Conservation (phyloP, 345 rosid genomes). For the Chamaenerion angustifolium region DNA sequence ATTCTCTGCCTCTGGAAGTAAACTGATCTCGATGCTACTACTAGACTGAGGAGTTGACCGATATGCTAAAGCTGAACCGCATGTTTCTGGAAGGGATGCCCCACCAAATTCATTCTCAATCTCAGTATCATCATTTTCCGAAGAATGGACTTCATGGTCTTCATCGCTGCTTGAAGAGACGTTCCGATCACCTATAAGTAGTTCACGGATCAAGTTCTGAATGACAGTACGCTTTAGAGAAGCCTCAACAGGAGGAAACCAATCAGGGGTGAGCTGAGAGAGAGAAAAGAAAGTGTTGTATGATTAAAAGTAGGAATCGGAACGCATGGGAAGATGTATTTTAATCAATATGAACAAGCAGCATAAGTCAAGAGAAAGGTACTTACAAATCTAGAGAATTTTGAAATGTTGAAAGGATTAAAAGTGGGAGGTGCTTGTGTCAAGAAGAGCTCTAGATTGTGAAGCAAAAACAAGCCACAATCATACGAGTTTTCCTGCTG, state of each 20-base stretch:
- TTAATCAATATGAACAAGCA: neutral
- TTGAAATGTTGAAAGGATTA: conserved; percentile 58
- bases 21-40: conserved; percentile 62
- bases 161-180: conserved; percentile 25
- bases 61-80: conserved; percentile 25
- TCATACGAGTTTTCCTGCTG: conserved; percentile 97
- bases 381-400: conserved; percentile 76
- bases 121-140: conserved; percentile 21
- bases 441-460: conserved; percentile 85
- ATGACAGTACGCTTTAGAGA: conserved; percentile 83
- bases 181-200: conserved; percentile 41
- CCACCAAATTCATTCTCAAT: conserved; percentile 22
- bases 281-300: neutral
- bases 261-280: conserved; percentile 59
- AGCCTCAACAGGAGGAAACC: conserved; percentile 90
- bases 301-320: no score
- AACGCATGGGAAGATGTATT: no score
- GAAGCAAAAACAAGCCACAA: conserved; percentile 92
- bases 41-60: conserved; percentile 29
- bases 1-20: conserved; percentile 45
- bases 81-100: conserved; percentile 30
- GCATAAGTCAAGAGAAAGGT: neutral
- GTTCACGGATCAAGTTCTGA: conserved; percentile 61
- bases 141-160: conserved; percentile 22
- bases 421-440: conserved; percentile 65